Base-by-base conservation (phyloP, 441 rosid species). In the Jatropha podagrica region DNA sequence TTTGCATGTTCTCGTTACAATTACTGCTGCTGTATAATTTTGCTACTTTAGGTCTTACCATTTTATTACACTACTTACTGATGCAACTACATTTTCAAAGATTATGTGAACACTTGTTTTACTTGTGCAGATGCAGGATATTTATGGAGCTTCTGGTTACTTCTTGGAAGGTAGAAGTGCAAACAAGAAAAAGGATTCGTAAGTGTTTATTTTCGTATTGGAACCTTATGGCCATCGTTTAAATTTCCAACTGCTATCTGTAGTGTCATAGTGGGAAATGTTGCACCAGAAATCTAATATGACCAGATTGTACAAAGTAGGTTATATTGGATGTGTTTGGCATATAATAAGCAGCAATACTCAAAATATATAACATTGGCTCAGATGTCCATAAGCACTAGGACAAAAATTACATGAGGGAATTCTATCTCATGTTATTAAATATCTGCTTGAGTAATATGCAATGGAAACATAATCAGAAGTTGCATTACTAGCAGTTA, bases 111-210 rank as follows among this genome's bases (percentile, higher is more conserved):
- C 73, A 41, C 63, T 70, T 85, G 77, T 73, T 65, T 71, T 69
- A 65, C 60, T 56, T 81, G 70, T 27, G 73, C 88, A 96, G 99
- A 91, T 94, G 99, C 98, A 92, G 65, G 96, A 91, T 38, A 76
- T 81, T 54, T 94, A 92, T 87, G 99, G 99, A 77, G 99, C 98
- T 72, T 81, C 97, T 68, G 98, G 99, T 73, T 96, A 88, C 88
- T 96, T 94, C 89, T 88, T 92, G 85, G 97, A 88, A 81, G 95
- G 85, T 37, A 88, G 85, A 73, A 79, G 79, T 52, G 72, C 80
- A 76, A 81, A 78, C 71, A 85, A 88, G 83, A 84, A 76, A 79
- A 85, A 73, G 12, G 78, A 84, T 74, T 46, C 3, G 97, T 93
- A 81, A 85, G 96, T 77, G 52, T 70, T 9, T 69, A 12, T n/a